Evolutionary conservation across 345 rosid species (phyloP), one percentile per base, ranked within the genome.

Genomic region (Bruguiera gymnorhiza): DNA sequence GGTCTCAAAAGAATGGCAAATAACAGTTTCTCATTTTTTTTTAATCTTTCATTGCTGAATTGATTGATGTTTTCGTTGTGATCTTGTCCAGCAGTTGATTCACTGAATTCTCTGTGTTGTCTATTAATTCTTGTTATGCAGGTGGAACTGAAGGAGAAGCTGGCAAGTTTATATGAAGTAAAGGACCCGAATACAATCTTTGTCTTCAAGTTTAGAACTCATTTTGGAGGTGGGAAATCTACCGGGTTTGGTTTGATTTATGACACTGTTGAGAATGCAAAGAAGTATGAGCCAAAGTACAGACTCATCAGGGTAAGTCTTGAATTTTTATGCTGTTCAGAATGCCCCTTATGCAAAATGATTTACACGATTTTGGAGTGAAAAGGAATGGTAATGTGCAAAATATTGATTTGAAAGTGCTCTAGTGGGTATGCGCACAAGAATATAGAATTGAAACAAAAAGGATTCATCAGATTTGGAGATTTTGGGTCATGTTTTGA

Each of bases 171-270:
- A 88, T 95, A 95, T 24, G 97, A 90, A 52, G 99, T 92, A 30
- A 95, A 89, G 77, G 98, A 92, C 79, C 83, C 91, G 5, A 92
- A 92, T 62, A 78, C 98, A 0, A 95, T 95, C 78, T 95, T 95
- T 67, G 98, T 92, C 19, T 95, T 92, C 81, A 90, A 95, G 86
- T 95, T 95, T 83, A 81, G 97, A 73, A 95, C 99, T 34, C 93
- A 89, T 63, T 95, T 95, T 79, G 99, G 99, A 68, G 99, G 99
- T 69, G 99, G 99, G 27, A 95, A 95, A 77, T 95, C 99, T 15
- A 90, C 98, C 1, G 99, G 99, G 0, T 95, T 95, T 72, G 99
- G 99, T 43, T 81, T 95, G 86, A 95, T 95, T 39, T 95, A 95
- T 36, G 99, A 95, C 55, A 66, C 85, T 11, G 94, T 92, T 23